Evolutionary conservation across 2,329 filamentous ascomycete species (phyloP), one percentile per base, ranked within the genome.

Genomic region (Trichophyton equinum): DNA sequence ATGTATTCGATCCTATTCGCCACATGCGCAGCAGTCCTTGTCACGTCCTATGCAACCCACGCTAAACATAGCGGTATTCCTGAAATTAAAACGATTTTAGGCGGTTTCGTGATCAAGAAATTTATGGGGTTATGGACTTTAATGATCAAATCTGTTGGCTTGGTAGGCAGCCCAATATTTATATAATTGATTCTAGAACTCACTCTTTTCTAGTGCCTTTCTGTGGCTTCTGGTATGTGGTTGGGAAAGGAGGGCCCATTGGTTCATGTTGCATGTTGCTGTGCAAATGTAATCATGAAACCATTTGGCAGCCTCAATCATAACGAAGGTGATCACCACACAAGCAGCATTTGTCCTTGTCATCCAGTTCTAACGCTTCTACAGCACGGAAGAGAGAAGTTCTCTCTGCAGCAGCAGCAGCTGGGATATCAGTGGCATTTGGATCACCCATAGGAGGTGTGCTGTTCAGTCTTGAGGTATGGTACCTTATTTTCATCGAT

Each of bases 1-100:
- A 62, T 87, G n/a, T 40, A 22, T 15, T 49, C 64, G 60, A 87
- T 88, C 1, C 71, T 88, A 2, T 95, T 97, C 71, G 88, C 92
- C 22, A 87, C 88, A 57, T 86, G 86, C 3, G 86, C 91, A 3
- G 91, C 91, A 0, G 85, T 82, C 40, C 79, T 99, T 46, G 94
- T 99, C 70, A 95, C 89, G 71, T 85, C 84, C 0, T 97, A 92
- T 74, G 91, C 94, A 6, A 92, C 94, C 0, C 97, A 99, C 72
- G 94, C 94, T 9, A 94, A 94, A 42, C 94, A 94, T n/a, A 96
- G 90, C n/a, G 94, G 94, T 46, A 99, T 99, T 60, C 96, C 91
- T 8, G 94, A 99, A 77, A 99, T 99, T 80, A 99, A 99, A 75
- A 96, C 91, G 74, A 97, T 99, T 70, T 95, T 99, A 70, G 94